Percentiles rank a stretch among this genome's conserved stretches.
These are phyloP conservation scores for Globisporangium spinosum DNA, from an alignment of 352 stramenopile species.

Conservation along the genomic window DNA sequence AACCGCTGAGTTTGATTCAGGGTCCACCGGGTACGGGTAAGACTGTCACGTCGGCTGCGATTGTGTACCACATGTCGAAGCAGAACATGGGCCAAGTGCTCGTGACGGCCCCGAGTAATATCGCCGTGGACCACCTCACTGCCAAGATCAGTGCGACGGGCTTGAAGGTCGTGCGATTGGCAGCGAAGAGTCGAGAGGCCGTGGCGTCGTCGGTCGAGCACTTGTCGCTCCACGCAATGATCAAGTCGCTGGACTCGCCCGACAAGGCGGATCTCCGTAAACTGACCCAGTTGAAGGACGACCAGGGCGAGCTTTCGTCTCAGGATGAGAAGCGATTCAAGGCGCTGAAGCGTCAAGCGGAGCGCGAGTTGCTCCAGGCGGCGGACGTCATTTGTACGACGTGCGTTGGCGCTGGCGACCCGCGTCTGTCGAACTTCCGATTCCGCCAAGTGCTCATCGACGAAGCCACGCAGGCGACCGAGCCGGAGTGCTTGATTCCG, in stretches of 20 bases:
- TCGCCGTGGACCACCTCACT: slow-evolving; percentile 96
- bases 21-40: slow-evolving; percentile 97
- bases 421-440: slow-evolving; percentile 96
- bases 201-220: slow-evolving; percentile 95
- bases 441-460: slow-evolving; percentile 99
- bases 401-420: slow-evolving; percentile 97
- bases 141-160: slow-evolving; percentile 98
- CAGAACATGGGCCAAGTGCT: slow-evolving; percentile 98
- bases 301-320: slow-evolving; percentile 92
- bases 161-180: slow-evolving; percentile 97
- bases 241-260: slow-evolving; percentile 84
- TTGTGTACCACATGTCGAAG: slow-evolving; percentile 99
- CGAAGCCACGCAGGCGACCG: slow-evolving; percentile 99
- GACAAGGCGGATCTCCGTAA: slow-evolving; percentile 92
- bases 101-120: slow-evolving; percentile 98
- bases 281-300: slow-evolving; percentile 93
- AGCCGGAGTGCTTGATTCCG: slow-evolving; percentile 98
- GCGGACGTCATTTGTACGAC: slow-evolving; percentile 99
- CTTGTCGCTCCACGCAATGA: slow-evolving; percentile 97
- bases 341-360: slow-evolving; percentile 87
- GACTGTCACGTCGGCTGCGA: slow-evolving; percentile 95
- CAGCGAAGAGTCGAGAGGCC: slow-evolving; percentile 96
- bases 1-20: slow-evolving; percentile 98
- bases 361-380: slow-evolving; percentile 96
- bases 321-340: slow-evolving; percentile 97